Conservation (phyloP, 192 early-diverging fungal genomes). For the Coemansia sp. region DNA sequence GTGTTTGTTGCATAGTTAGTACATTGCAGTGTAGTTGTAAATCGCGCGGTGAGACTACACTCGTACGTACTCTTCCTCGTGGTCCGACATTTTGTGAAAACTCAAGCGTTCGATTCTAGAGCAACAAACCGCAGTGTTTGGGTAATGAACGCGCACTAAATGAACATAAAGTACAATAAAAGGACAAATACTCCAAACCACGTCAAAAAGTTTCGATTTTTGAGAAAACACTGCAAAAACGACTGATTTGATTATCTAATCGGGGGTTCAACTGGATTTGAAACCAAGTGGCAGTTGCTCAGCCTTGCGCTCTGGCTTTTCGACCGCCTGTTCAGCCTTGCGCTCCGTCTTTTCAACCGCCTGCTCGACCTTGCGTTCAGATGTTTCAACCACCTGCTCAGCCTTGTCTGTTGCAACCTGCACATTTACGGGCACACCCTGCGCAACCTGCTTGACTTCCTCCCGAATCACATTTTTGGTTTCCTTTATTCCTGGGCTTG, state of each 20-base stretch:
- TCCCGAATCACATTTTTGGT: background rate
- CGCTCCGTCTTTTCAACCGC: too few relatives aligned
- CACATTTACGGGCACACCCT: background rate
- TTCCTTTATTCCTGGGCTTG: background rate
- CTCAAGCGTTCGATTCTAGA: background rate
- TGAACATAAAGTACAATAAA: background rate
- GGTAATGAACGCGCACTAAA: background rate
- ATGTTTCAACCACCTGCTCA: background rate
- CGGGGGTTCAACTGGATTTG: background rate
- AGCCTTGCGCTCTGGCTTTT: background rate
- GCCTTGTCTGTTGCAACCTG: background rate
- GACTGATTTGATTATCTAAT: background rate
- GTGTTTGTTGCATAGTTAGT: background rate
- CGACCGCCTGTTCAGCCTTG: background rate
- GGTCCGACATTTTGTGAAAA: slow-evolving; percentile 34
- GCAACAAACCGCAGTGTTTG: background rate
- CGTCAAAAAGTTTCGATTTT: background rate
- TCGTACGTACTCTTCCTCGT: slow-evolving; percentile 34
- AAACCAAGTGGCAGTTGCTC: slow-evolving; percentile 1
- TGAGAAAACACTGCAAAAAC: background rate
- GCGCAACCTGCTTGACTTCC: background rate
- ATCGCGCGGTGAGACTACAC: background rate
- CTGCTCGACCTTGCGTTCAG: too few relatives aligned
- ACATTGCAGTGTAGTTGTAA: background rate
- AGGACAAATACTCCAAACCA: background rate